Percentiles rank a stretch among this genome's conserved stretches.
These are phyloP conservation scores for Nannochloris sp. DNA, from an alignment of 139 green algal species.

Conservation along the genomic window DNA sequence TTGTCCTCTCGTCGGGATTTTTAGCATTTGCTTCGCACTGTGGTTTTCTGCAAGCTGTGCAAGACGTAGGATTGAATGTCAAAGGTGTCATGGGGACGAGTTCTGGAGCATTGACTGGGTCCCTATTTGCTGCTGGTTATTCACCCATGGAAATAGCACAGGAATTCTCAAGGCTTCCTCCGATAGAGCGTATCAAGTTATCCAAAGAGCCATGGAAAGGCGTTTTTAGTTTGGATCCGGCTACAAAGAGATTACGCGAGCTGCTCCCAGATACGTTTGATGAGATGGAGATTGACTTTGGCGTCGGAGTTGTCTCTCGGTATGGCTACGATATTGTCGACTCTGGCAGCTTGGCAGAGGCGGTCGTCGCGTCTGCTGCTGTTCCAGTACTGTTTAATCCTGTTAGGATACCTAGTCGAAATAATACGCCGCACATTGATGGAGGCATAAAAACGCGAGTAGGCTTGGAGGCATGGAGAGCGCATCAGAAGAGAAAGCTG, in stretches of 20 bases:
- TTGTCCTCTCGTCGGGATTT: conserved; percentile 77
- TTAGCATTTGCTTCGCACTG: conserved; percentile 80
- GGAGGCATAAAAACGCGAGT: conserved; percentile 72
- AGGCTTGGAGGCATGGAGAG: conserved; percentile 61
- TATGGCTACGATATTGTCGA: conserved; percentile 65
- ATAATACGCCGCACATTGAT: conserved; percentile 56
- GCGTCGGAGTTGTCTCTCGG: conserved; percentile 48
- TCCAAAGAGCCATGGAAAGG: conserved; percentile 55
- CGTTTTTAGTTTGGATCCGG: conserved; percentile 57
- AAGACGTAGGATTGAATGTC: conserved; percentile 62
- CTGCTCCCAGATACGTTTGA: conserved; percentile 76
- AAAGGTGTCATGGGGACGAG: conserved; percentile 73
- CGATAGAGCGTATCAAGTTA: conserved; percentile 54
- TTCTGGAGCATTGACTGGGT: conserved; percentile 66
- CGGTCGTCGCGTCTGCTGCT: conserved; percentile 75
- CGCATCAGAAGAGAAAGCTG: conserved; percentile 3
- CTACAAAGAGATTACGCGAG: conserved; percentile 51
- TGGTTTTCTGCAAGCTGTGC: conserved; percentile 41
- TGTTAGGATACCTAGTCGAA: conserved; percentile 59
- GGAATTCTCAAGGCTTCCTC: conserved; percentile 49
- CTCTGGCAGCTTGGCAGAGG: conserved; percentile 65
- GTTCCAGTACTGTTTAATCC: conserved; percentile 74
- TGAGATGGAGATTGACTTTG: conserved; percentile 65
- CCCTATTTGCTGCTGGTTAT: conserved; percentile 62
- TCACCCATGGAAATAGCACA: conserved; percentile 59